phyloP scores from a whole-genome alignment of 768 basidiomycete genomes.

The Xanthoconium stramineum region DNA sequence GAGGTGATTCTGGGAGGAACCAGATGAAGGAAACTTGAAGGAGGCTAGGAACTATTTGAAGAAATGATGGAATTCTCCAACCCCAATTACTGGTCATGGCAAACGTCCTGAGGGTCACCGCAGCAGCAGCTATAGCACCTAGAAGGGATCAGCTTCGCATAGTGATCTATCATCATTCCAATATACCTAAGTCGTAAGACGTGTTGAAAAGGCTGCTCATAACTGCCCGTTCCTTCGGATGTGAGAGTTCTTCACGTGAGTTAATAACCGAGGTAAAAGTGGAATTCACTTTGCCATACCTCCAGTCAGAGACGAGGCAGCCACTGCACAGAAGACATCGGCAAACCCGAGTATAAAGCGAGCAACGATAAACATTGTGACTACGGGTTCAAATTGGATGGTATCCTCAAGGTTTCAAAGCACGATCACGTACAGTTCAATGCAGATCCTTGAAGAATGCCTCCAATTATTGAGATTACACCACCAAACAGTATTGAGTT shows the following conservation, averaged over 20 bases:
- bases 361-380: too few species aligned
- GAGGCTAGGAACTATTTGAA: constrained; percentile 51
- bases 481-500: constrained; percentile 14
- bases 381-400: not conserved
- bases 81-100: constrained; percentile 36
- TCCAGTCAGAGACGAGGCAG: constrained; percentile 19
- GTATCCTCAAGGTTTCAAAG: not conserved
- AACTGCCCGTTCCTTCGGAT: constrained; percentile 14
- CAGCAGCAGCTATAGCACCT: constrained; percentile 37
- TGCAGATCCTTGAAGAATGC: not conserved
- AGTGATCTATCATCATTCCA: not conserved
- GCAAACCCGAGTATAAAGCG: too few species aligned
- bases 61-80: constrained; percentile 30
- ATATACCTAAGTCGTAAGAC: constrained; percentile 2
- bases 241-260: constrained; percentile 5
- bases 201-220: not conserved
- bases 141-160: not conserved
- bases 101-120: constrained; percentile 61
- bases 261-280: not conserved
- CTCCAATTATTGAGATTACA: not conserved
- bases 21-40: constrained; percentile 51
- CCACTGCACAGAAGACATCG: constrained; percentile 9
- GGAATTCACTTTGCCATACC: constrained; percentile 5
- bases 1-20: constrained; percentile 60
- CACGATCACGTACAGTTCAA: not conserved